A percentile compares a stretch with the other conserved stretches of the same genome.
phyloP scores from a whole-genome alignment of 768 basidiomycete species.

The Rhizopogon vulgaris region DNA sequence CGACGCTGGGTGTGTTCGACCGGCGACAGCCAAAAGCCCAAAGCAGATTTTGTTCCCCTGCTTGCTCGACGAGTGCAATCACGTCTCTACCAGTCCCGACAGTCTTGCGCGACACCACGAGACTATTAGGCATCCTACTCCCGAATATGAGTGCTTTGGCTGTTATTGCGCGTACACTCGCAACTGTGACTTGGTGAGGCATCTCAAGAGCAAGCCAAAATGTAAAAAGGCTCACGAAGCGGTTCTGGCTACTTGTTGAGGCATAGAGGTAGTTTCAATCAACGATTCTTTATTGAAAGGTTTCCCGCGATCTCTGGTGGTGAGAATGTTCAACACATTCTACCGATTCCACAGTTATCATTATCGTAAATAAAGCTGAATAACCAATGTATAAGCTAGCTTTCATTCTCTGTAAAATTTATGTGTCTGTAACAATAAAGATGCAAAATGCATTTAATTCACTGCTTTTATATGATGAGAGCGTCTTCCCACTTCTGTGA shows the following conservation, averaged over 20 bases:
- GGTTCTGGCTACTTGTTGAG: background rate
- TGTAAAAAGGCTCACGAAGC: conserved; percentile 21
- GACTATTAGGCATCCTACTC: conserved; percentile 22
- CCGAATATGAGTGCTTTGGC: conserved; percentile 16
- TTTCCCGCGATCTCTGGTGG: background rate
- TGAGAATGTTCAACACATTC: background rate
- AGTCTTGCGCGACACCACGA: conserved; percentile 24
- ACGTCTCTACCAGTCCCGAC: conserved; percentile 22
- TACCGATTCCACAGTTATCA: background rate
- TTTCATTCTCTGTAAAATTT: background rate
- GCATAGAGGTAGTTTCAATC: too few relatives aligned
- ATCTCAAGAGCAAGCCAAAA: conserved; percentile 20
- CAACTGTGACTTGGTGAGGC: conserved; percentile 26
- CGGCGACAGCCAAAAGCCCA: background rate
- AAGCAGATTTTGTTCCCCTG: conserved; percentile 19
- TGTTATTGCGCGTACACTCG: conserved; percentile 25
- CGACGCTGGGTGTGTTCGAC: background rate
- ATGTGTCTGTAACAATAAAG: background rate
- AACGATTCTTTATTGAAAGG: too few relatives aligned
- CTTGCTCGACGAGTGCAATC: conserved; percentile 15
- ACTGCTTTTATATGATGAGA: background rate
- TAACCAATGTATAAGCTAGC: background rate
- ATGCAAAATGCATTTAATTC: background rate
- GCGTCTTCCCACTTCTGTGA: background rate
- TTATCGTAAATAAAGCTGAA: background rate